phyloP scores from a whole-genome alignment of 1,284 basidiomycete species.

The Microbotryum intermedium region DNA sequence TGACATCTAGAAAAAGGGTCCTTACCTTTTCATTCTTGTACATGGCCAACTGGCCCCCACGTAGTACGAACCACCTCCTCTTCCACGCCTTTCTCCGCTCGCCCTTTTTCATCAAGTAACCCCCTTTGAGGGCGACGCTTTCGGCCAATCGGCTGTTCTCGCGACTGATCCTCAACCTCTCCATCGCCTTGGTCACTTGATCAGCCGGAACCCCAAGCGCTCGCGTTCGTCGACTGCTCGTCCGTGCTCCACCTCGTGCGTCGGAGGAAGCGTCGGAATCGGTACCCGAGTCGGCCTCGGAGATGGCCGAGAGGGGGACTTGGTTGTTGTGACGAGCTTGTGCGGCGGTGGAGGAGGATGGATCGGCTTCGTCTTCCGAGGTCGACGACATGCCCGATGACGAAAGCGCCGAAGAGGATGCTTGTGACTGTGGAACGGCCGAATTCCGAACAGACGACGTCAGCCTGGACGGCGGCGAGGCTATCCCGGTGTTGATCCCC shows the following conservation, averaged over 20 bases:
- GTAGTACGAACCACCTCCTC: slow-evolving; percentile 95
- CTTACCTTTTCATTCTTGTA: slow-evolving; percentile 75
- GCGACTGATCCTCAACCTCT: slow-evolving; percentile 4
- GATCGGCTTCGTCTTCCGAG: slow-evolving; percentile 8
- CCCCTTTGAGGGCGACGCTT: slow-evolving; percentile 66
- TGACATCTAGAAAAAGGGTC: background rate
- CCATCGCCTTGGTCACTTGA: background rate
- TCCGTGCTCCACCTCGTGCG: background rate
- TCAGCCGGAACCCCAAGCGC: background rate
- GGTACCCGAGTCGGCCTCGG: slow-evolving; percentile 18
- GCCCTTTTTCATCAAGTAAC: slow-evolving; percentile 91
- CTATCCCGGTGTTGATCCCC: too few species aligned
- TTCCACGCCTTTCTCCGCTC: slow-evolving; percentile 98
- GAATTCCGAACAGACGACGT: background rate
- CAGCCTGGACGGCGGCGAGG: too few species aligned
- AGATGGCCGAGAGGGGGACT: slow-evolving; percentile 24
- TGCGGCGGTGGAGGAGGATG: background rate
- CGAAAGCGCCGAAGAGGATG: background rate
- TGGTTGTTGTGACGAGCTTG: slow-evolving; percentile 1
- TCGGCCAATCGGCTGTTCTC: slow-evolving; percentile 46
- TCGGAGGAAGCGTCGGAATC: slow-evolving; percentile 25
- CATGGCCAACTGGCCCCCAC: slow-evolving; percentile 84
- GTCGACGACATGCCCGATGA: background rate
- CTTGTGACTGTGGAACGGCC: background rate
- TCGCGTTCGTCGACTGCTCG: background rate